Conservation (phyloP, 2,329 filamentous ascomycete genomes). For the Alternaria sp. region DNA sequence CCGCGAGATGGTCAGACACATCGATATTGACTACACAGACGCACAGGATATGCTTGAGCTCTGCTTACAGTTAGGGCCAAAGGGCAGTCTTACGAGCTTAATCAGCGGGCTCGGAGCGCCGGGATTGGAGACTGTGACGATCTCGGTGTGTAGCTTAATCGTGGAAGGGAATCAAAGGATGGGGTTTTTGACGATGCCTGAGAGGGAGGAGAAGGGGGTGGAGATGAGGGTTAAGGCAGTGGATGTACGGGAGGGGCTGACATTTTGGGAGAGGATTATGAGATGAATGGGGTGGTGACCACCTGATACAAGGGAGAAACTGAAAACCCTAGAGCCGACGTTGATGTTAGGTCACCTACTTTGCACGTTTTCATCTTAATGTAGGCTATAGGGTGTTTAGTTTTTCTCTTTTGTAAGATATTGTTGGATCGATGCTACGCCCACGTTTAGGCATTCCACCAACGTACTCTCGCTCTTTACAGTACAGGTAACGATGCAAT, state of each 20-base stretch:
- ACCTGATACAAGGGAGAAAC: background rate
- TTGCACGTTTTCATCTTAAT: background rate
- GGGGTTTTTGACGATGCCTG: background rate
- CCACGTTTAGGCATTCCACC: background rate
- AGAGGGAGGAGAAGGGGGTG: background rate
- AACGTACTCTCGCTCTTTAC: background rate
- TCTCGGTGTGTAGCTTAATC: background rate
- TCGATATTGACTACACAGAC: background rate
- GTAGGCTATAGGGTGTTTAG: background rate
- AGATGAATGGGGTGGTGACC: background rate
- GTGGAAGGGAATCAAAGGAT: background rate
- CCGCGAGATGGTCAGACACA: background rate
- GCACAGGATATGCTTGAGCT: background rate
- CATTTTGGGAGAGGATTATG: background rate
- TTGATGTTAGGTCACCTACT: background rate
- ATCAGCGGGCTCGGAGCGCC: background rate
- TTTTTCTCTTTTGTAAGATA: background rate
- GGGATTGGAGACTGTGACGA: background rate
- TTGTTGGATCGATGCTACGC: background rate
- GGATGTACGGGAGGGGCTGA: background rate
- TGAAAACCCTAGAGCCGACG: background rate
- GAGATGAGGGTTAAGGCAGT: background rate
- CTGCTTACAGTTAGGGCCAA: background rate
- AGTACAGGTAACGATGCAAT: background rate
- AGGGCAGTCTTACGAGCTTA: background rate